A percentile compares a stretch with the other conserved stretches of the same genome.
Evolutionary conservation across 345 rosid species (phyloP).

Genomic region (Populus simonii): DNA sequence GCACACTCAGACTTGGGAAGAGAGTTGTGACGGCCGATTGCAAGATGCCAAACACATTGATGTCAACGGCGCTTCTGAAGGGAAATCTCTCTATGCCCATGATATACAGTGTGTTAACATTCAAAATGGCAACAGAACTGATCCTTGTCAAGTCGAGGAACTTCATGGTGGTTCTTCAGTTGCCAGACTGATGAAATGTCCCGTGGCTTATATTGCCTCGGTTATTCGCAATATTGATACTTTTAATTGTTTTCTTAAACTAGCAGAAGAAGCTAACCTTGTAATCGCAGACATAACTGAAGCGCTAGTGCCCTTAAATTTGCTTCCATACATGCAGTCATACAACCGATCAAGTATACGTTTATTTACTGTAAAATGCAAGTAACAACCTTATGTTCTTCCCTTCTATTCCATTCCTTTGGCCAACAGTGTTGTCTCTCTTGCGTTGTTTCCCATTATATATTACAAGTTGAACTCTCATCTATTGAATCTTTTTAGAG

Average conservation of each 20-base stretch:
- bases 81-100: not conserved
- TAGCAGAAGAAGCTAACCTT: constrained; percentile 51
- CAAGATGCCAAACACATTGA: not conserved
- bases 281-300: constrained; percentile 45
- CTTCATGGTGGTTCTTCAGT: not conserved
- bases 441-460: not conserved
- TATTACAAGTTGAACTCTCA: too few species aligned
- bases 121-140: not conserved
- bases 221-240: constrained; percentile 73
- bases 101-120: not conserved
- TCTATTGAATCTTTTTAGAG: not conserved
- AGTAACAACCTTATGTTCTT: not conserved
- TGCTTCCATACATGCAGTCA: constrained; percentile 64
- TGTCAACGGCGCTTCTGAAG: constrained; percentile 4
- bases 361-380: constrained; percentile 42
- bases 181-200: constrained; percentile 13
- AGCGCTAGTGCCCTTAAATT: constrained; percentile 40
- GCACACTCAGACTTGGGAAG: constrained; percentile 12
- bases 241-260: constrained; percentile 50
- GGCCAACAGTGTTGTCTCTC: not conserved
- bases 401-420: not conserved
- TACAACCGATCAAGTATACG: constrained; percentile 52
- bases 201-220: constrained; percentile 61
- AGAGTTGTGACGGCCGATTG: not conserved
- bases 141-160: not conserved